Evolutionary conservation across 192 early-diverging fungal genomes (phyloP).

Genomic region (Coemansia sp.): DNA sequence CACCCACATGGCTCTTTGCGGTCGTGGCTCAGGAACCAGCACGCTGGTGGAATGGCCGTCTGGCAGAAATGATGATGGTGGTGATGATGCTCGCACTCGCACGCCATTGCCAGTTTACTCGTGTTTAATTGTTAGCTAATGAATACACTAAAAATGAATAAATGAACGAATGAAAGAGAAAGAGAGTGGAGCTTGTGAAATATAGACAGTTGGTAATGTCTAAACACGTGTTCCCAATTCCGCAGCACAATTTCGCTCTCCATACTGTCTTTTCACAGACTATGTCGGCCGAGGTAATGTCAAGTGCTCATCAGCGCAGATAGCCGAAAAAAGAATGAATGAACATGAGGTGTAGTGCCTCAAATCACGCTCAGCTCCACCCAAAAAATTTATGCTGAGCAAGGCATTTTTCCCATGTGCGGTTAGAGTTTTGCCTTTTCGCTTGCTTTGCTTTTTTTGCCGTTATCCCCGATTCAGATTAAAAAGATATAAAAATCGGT

Average conservation of each 20-base stretch:
- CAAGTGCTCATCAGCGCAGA: too few species aligned
- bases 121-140: neutral
- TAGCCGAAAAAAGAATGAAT: neutral
- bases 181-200: neutral
- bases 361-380: neutral
- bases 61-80: constrained; percentile 17
- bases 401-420: neutral
- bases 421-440: neutral
- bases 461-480: neutral
- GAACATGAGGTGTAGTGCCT: neutral
- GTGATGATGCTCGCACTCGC: constrained; percentile 25
- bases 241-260: neutral
- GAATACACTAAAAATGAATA: neutral
- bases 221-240: neutral
- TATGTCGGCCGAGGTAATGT: too few species aligned
- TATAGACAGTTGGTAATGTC: neutral
- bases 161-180: neutral
- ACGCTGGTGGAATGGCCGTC: constrained; percentile 26
- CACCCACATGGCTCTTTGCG: constrained; percentile 48
- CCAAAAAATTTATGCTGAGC: neutral
- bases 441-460: neutral
- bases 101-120: constrained; percentile 16
- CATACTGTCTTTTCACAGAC: neutral
- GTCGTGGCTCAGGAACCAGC: constrained; percentile 47
- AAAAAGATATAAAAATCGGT: neutral